These are phyloP conservation scores for Trichosanthes truncata DNA, from an alignment of 306 rosid genomes.

Conservation along the genomic window DNA sequence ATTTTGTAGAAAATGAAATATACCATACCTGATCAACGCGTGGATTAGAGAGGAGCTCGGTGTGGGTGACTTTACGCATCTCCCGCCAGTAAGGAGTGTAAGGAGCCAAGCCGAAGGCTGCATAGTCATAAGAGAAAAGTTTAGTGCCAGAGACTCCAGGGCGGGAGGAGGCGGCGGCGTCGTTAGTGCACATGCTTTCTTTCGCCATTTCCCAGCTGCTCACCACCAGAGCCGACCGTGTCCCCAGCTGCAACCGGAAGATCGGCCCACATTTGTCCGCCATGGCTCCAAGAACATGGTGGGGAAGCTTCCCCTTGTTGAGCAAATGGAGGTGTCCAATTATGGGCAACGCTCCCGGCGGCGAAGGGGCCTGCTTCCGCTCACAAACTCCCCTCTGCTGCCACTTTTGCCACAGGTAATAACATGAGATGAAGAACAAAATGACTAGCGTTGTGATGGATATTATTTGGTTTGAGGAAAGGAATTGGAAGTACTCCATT, in stretches of 20 bases:
- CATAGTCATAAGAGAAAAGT: conserved; percentile 28
- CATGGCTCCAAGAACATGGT: conserved; percentile 13
- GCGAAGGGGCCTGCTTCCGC: neutral
- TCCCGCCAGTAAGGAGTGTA: conserved; percentile 35
- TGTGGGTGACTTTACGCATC: conserved; percentile 28
- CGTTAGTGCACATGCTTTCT: conserved; percentile 41
- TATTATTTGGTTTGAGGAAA: neutral
- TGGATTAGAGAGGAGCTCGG: conserved; percentile 25
- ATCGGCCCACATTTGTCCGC: conserved; percentile 37
- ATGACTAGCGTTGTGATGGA: neutral
- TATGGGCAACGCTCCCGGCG: conserved; percentile 18
- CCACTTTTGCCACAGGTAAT: neutral
- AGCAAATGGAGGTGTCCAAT: conserved; percentile 24
- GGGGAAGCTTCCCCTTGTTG: conserved; percentile 5
- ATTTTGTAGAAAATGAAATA: too few species aligned
- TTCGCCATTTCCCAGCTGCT: conserved; percentile 38
- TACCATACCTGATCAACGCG: conserved; percentile 17
- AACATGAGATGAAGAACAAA: neutral
- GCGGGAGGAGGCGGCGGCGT: conserved; percentile 24
- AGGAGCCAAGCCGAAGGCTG: conserved; percentile 29
- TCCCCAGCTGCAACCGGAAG: conserved; percentile 27
- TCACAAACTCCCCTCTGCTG: neutral
- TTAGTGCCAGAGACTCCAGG: conserved; percentile 20
- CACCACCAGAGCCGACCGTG: conserved; percentile 26
- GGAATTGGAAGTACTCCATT: neutral